phyloP scores from a whole-genome alignment of 2,329 filamentous ascomycete genomes.

The Berkeleyomyces rouxiae region DNA sequence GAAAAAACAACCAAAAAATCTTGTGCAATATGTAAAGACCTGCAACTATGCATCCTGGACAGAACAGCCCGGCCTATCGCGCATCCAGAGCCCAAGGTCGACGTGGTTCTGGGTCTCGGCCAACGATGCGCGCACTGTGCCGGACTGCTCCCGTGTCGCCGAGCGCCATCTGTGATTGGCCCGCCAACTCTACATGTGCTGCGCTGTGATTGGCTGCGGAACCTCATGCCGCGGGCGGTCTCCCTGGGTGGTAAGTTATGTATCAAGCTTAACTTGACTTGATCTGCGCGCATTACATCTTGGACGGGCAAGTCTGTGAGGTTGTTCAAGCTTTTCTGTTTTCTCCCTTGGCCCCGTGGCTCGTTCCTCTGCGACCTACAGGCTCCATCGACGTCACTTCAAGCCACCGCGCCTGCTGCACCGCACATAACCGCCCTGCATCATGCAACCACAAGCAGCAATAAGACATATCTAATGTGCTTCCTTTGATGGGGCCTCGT shows the following conservation, averaged over 20 bases:
- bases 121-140: no score
- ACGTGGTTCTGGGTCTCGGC: no score
- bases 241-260: no score
- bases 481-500: background rate
- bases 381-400: background rate
- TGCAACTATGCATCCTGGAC: no score
- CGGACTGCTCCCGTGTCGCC: no score
- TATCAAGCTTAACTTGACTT: no score
- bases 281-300: no score
- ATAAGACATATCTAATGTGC: constrained; percentile 19
- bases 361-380: background rate
- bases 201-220: background rate
- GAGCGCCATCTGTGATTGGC: background rate
- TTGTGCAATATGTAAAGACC: no score
- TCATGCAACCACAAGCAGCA: background rate
- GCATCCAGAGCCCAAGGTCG: no score
- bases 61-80: no score
- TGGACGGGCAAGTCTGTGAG: no score
- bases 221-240: background rate
- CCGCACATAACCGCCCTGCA: background rate
- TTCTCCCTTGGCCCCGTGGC: background rate
- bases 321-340: background rate
- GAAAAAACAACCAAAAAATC: no score
- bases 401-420: background rate
- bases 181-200: background rate